Percentiles rank a stretch among this genome's conserved stretches.
Evolutionary conservation across 495 filamentous ascomycete species (phyloP).

Genomic region (Xylaria palmicola): DNA sequence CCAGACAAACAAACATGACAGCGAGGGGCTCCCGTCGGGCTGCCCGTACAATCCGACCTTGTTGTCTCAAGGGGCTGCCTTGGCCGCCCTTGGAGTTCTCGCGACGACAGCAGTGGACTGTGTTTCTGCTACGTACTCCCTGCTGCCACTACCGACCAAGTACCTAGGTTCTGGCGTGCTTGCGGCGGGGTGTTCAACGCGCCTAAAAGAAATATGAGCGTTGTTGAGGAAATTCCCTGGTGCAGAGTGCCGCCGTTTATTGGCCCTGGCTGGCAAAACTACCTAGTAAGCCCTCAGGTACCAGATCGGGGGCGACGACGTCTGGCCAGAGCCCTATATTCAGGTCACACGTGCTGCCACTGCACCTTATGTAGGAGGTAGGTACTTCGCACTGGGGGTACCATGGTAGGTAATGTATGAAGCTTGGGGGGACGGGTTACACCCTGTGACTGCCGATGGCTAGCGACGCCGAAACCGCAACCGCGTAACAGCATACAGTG

Average conservation of each 20-base stretch:
- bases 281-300: conserved; percentile 13
- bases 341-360: no score
- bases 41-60: not conserved
- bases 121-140: no score
- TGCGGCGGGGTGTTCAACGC: not conserved
- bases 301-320: conserved; percentile 5
- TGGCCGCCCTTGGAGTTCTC: no score
- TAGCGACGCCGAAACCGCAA: not conserved
- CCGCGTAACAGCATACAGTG: not conserved
- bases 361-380: no score
- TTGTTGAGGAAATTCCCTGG: not conserved
- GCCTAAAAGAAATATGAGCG: not conserved
- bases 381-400: no score
- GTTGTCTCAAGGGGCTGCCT: not conserved
- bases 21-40: conserved; percentile 6
- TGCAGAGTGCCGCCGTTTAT: not conserved
- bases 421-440: not conserved
- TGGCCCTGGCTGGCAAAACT: not conserved
- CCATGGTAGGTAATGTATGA: no score
- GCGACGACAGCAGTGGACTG: no score
- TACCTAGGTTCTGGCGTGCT: not conserved
- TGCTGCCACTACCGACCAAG: no score
- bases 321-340: not conserved
- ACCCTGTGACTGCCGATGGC: conserved; percentile 7
- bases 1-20: conserved; percentile 1